Base-by-base conservation (phyloP, 805 yeast genomes). In the Suhomyces kilbournensis region DNA sequence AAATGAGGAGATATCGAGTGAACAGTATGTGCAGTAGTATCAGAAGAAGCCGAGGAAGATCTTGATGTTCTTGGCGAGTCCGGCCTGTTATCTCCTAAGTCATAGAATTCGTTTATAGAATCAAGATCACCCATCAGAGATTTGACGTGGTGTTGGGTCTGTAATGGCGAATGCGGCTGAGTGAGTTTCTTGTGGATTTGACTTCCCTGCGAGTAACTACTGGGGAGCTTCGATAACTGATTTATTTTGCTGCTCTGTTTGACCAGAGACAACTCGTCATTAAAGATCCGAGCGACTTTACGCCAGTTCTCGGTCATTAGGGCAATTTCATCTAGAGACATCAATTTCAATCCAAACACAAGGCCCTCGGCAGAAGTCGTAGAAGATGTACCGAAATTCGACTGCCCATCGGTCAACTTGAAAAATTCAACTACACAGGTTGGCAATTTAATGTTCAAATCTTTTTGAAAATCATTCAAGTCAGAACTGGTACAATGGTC, bases 301-400 rank as follows among this genome's bases (percentile, higher is more conserved):
- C 96, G 82, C 99, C 99, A 94, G 53, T 86, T 80, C 56, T 81
- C 84, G 46, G 96, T 86, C 81, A 88, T 90, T 44, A 84, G 86
- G 32, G 86, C 86, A 48, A 92, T 80, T 58, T 85, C 86, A 64
- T 92, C 97, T 42, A 93, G 70, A 20, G 89, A 86, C 81, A 94
- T 77, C 54, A 94, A 75, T 50, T 86, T 83, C 58, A 89, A 74
- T 3, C 97, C 96, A 66, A 84, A 93, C 38, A 94, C 66, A 51
- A 94, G 71, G 8, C 99, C 94, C 28, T 81, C 70, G 23, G 69
- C 67, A 4, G 80, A 75, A 25, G 84, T 90, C 23, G 46, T 44
- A 3, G 84, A 79, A 54, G 89, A 84, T 52, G 84, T 81, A 43
- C 91, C 96, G 54, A 87, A 77, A 26, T 60, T 57, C 9, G 70